phyloP scores from a whole-genome alignment of 495 filamentous ascomycete species.

The Hypoxylon lenormandii region DNA sequence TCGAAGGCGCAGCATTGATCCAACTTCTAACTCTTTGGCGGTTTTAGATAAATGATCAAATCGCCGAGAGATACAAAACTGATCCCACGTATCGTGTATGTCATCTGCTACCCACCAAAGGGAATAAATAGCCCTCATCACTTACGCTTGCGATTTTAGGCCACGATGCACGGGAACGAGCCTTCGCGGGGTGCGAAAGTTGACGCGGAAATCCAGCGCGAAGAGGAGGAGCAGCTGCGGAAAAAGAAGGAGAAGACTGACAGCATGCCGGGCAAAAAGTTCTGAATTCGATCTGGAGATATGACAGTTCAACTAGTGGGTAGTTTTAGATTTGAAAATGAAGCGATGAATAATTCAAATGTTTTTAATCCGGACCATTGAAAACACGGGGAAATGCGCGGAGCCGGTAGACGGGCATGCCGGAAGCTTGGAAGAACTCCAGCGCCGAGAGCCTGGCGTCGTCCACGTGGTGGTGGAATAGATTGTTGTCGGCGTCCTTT shows the following conservation, averaged over 20 bases:
- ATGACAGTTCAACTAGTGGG: too few species aligned
- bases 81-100: slow-evolving; percentile 48
- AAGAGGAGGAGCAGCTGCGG: slow-evolving; percentile 74
- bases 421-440: slow-evolving; percentile 10
- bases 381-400: too few species aligned
- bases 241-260: slow-evolving; percentile 66
- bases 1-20: not conserved
- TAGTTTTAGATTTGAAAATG: not conserved
- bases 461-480: slow-evolving; percentile 8
- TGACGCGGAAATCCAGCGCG: slow-evolving; percentile 74
- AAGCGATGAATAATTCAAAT: too few species aligned
- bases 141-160: slow-evolving; percentile 57
- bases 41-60: slow-evolving; percentile 33
- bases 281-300: not conserved
- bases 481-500: not conserved
- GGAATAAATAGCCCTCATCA: not conserved
- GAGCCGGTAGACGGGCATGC: slow-evolving; percentile 28
- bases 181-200: slow-evolving; percentile 78
- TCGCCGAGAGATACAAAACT: slow-evolving; percentile 44
- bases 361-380: too few species aligned
- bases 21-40: not conserved
- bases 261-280: slow-evolving; percentile 41
- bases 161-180: slow-evolving; percentile 75
- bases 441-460: slow-evolving; percentile 27
- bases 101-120: not conserved